These are phyloP conservation scores for Athelia psychrophila DNA, from an alignment of 1,284 basidiomycete genomes.

Conservation along the genomic window DNA sequence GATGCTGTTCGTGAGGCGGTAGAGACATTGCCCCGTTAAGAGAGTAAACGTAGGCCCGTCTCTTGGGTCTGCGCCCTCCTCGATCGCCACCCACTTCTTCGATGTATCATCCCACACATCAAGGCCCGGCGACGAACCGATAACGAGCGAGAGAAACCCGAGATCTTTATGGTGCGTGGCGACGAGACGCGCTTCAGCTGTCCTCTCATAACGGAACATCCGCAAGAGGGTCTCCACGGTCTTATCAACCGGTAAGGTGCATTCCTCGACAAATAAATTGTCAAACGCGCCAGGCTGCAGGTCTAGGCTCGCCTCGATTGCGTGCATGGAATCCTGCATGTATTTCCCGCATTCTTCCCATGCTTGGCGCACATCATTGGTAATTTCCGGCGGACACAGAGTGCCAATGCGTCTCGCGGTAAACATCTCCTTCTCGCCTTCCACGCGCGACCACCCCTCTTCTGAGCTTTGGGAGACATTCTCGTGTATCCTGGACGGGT, in stretches of 20 bases:
- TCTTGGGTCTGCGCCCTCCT: conserved; percentile 12
- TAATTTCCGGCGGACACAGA: conserved; percentile 8
- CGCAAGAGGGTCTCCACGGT: conserved; percentile 22
- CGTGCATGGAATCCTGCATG: conserved; percentile 16
- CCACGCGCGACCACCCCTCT: conserved; percentile 25
- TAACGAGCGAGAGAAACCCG: conserved; percentile 27
- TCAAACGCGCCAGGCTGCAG: conserved; percentile 15
- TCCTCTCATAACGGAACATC: conserved; percentile 25
- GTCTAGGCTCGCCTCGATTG: conserved; percentile 21
- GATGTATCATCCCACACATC: conserved; percentile 19
- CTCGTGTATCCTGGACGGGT: not conserved
- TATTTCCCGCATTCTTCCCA: conserved; percentile 21
- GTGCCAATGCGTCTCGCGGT: conserved; percentile 17
- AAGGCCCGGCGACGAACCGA: conserved; percentile 26
- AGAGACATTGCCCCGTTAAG: conserved; percentile 22
- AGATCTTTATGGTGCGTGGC: conserved; percentile 26
- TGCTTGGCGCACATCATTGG: conserved; percentile 9
- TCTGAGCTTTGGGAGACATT: conserved; percentile 18
- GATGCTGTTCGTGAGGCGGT: conserved; percentile 23
- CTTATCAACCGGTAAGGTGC: conserved; percentile 12
- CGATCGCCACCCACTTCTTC: conserved; percentile 22
- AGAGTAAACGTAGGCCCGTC: conserved; percentile 22
- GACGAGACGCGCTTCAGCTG: conserved; percentile 16
- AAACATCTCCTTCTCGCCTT: conserved; percentile 27
- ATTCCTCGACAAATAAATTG: conserved; percentile 14